Evolutionary conservation across 108 stramenopile species (phyloP).

Genomic region (Stephanodiscus minutulus): DNA sequence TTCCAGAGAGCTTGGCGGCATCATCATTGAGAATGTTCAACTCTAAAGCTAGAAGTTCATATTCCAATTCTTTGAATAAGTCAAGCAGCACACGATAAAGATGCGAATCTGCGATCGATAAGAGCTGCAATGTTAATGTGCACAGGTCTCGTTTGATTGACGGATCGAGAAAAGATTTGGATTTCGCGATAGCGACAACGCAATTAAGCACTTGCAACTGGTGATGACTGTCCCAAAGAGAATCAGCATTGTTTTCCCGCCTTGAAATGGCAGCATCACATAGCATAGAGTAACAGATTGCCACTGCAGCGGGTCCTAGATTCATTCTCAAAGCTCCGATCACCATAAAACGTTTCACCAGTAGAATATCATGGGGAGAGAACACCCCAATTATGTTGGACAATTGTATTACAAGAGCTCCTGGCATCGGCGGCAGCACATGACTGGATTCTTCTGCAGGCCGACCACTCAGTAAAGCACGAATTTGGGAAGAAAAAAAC

Average conservation of each 20-base stretch:
- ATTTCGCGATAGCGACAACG: constrained; percentile 15
- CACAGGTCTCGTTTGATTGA: constrained; percentile 33
- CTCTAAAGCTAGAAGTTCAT: constrained; percentile 13
- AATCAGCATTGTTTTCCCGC: constrained; percentile 12
- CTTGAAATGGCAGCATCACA: constrained; percentile 42
- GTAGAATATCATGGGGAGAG: constrained; percentile 29
- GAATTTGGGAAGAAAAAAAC: constrained; percentile 39
- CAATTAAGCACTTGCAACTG: constrained; percentile 23
- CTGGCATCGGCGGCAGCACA: constrained; percentile 59
- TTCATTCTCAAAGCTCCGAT: constrained; percentile 49
- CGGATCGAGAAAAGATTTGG: not conserved
- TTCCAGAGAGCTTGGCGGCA: not conserved
- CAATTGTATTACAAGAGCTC: constrained; percentile 61
- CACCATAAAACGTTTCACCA: constrained; percentile 57
- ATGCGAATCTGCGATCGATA: constrained; percentile 1
- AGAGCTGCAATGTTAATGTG: constrained; percentile 20
- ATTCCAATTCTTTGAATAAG: constrained; percentile 17
- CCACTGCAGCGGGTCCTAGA: constrained; percentile 58
- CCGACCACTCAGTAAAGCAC: constrained; percentile 1
- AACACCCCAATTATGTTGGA: constrained; percentile 61
- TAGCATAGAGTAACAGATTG: constrained; percentile 64
- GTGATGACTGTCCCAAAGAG: constrained; percentile 8
- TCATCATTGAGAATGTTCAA: constrained; percentile 3
- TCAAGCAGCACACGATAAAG: constrained; percentile 19
- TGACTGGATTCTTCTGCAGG: constrained; percentile 23